Base-by-base conservation (phyloP, 768 basidiomycete species). In the Naematelia aurantialba region DNA sequence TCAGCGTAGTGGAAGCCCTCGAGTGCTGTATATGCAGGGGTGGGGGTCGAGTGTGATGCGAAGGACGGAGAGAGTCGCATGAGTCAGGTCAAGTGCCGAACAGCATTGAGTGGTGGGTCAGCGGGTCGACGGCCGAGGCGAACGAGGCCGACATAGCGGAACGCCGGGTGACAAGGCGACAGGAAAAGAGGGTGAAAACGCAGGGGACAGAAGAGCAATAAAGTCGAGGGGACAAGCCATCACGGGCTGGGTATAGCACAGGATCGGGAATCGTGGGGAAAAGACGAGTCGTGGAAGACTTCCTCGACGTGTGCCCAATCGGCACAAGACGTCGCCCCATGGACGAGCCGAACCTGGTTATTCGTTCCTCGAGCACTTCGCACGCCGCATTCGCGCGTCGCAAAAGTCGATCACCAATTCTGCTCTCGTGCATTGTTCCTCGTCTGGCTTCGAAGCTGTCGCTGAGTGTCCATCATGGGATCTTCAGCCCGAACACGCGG, bases 401-500 rank as follows among this genome's bases (percentile, higher is more conserved):
- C 19, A n/a, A 31, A 11, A 24, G 34, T n/a, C n/a, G 13, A 31
- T 52, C 34, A 65, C 54, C 64, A 60, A 26, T 52, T 45, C 50
- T 63, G 58, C 39, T 73, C 62, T 39, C 61, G 45, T 5, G 54
- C 51, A 47, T 56, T 62, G 53, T 61, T 67, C 55, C 72, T 68
- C 11, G 72, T 73, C 62, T 65, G 63, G 52, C 69, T 70, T 48
- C 72, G 63, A 26, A 73, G 48, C 53, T 70, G 72, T 30, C 72
- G 50, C 62, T 73, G 69, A 51, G 61, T 67, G 47, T 70, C 69
- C 59, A 65, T 61, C 56, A 52, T 53, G 22, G 50, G 49, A n/a
- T 72, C 65, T 14, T 66, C 59, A 19, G 55, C 58, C 45, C 62
- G 64, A 27, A 60, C 63, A 22, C 62, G 57, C n/a, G 46, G 45